phyloP scores from a whole-genome alignment of 192 early-diverging fungal genomes.

The Kappamyces sp. region DNA sequence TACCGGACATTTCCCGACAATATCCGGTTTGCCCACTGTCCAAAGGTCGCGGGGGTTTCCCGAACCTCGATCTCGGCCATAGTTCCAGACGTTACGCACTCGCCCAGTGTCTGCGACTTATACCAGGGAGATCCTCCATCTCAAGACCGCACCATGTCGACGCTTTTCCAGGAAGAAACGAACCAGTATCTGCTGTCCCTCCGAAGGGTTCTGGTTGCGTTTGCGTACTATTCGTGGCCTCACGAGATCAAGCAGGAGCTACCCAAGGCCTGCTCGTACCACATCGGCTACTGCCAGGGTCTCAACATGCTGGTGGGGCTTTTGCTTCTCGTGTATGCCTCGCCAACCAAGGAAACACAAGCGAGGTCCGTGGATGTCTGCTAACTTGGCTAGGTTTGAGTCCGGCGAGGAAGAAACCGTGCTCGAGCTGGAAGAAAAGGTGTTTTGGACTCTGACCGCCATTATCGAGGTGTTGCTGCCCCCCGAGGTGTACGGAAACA shows the following conservation, averaged over 20 bases:
- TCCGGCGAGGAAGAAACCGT: conserved; percentile 12
- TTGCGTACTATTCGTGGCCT: conserved; percentile 60
- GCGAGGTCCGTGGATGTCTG: background rate
- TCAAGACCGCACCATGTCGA: conserved; percentile 3
- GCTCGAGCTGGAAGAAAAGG: conserved; percentile 57
- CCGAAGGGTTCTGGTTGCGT: conserved; percentile 63
- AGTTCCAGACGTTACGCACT: background rate
- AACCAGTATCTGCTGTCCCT: conserved; percentile 48
- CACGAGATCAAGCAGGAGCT: conserved; percentile 27
- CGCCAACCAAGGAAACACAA: conserved; percentile 1
- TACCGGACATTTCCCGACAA: conserved; percentile 77
- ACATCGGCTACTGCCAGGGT: conserved; percentile 79
- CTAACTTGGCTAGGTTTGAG: conserved; percentile 7
- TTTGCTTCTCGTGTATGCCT: conserved; percentile 57
- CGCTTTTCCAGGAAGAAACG: background rate
- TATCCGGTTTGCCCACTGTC: conserved; percentile 52
- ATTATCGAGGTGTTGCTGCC: conserved; percentile 71
- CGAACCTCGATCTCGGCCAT: conserved; percentile 2
- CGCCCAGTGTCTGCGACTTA: conserved; percentile 2
- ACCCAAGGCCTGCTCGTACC: conserved; percentile 31
- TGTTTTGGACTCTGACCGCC: conserved; percentile 74
- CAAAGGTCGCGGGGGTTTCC: conserved; percentile 3
- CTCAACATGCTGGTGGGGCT: conserved; percentile 75
- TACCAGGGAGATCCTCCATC: conserved; percentile 1
- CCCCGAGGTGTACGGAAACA: conserved; percentile 65